phyloP scores from a whole-genome alignment of 345 rosid species.

The Populus pruinosa region DNA sequence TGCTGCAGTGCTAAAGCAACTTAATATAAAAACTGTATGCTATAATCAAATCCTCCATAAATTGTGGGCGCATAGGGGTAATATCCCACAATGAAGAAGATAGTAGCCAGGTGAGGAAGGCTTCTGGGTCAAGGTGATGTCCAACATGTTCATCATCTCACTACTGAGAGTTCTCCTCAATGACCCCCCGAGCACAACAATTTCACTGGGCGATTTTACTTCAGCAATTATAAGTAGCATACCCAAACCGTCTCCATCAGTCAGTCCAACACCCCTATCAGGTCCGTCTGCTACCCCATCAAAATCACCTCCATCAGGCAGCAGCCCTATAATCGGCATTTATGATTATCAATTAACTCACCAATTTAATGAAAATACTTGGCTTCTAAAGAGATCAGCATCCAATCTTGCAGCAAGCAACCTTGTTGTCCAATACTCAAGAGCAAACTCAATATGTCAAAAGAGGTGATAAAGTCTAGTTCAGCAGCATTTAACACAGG shows the following conservation, averaged over 20 bases:
- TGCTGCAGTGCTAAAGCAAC: slow-evolving; percentile 4
- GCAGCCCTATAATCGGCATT: not conserved
- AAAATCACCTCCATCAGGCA: not conserved
- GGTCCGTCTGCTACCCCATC: no score
- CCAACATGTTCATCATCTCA: not conserved
- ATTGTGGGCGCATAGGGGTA: not conserved
- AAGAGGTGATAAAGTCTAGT: not conserved
- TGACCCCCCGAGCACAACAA: not conserved
- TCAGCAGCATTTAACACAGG: not conserved
- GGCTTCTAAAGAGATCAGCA: not conserved
- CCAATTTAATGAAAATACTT: not conserved
- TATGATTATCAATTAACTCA: not conserved
- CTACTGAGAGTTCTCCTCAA: not conserved
- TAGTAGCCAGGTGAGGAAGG: not conserved
- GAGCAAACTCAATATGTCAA: not conserved
- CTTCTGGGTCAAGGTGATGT: not conserved
- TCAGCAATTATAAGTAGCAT: not conserved
- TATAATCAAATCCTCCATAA: not conserved
- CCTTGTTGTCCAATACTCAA: not conserved
- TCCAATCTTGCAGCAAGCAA: not conserved
- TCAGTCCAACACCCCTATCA: not conserved
- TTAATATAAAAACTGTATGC: not conserved
- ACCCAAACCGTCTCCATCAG: not conserved
- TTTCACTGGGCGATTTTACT: no score
- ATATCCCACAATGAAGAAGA: not conserved